Evolutionary conservation across 1,284 basidiomycete genomes (phyloP).

Genomic region (Moesziomyces parantarcticus): DNA sequence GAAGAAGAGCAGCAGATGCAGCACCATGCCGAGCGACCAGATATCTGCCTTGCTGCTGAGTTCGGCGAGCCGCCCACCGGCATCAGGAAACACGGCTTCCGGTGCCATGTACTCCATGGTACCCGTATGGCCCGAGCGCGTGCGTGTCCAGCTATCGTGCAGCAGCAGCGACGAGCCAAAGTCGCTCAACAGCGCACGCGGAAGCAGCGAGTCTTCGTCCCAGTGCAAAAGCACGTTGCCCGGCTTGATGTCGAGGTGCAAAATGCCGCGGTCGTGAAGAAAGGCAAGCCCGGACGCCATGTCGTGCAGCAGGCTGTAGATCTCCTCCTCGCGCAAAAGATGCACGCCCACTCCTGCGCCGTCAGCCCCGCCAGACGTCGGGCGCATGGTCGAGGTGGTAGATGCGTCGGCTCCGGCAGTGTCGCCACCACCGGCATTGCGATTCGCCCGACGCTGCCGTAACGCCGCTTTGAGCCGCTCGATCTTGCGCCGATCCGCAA

Average conservation of each 20-base stretch:
- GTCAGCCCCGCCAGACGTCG: no score
- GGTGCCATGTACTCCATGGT: conserved; percentile 82
- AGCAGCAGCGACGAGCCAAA: conserved; percentile 81
- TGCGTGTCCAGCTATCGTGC: conserved; percentile 55
- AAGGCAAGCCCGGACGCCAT: conserved; percentile 61
- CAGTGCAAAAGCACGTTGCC: conserved; percentile 91
- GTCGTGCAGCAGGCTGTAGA: conserved; percentile 55
- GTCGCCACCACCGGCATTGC: neutral
- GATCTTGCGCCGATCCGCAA: conserved; percentile 18
- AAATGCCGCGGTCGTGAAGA: conserved; percentile 69
- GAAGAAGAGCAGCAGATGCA: conserved; percentile 91
- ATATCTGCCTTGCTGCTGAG: conserved; percentile 80
- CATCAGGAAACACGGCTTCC: conserved; percentile 75
- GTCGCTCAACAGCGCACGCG: conserved; percentile 85
- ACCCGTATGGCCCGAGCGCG: conserved; percentile 84
- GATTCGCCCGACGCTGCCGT: conserved; percentile 37
- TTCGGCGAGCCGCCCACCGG: conserved; percentile 74
- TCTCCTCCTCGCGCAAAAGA: conserved; percentile 61
- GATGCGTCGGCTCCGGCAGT: neutral
- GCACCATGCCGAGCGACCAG: conserved; percentile 81
- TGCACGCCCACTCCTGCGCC: conserved; percentile 38
- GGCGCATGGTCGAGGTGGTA: neutral
- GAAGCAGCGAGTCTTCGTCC: conserved; percentile 85
- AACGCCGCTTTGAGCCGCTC: conserved; percentile 50
- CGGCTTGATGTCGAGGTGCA: conserved; percentile 92